Percentiles rank a stretch among this genome's conserved stretches.
These are phyloP conservation scores for Fraxinus latifolia DNA, from an alignment of 305 asterid genomes.

Conservation along the genomic window DNA sequence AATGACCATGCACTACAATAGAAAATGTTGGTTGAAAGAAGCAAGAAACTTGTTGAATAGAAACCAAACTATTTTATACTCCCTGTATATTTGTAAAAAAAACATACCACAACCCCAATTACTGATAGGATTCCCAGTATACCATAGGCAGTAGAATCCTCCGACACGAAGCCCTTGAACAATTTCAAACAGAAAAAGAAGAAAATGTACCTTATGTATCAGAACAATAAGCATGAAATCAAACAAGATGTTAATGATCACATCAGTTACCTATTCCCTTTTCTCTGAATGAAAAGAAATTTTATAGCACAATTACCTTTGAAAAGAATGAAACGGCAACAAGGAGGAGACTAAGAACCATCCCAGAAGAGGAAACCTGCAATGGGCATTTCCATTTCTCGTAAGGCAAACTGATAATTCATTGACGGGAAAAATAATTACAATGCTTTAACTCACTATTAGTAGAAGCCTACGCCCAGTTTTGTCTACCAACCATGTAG, in stretches of 20 bases:
- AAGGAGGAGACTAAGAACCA: slow-evolving; percentile 69
- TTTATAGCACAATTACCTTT: slow-evolving; percentile 45
- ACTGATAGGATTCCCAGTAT: slow-evolving; percentile 67
- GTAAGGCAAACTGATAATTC: slow-evolving; percentile 15
- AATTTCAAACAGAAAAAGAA: slow-evolving; percentile 12
- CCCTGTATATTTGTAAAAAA: slow-evolving; percentile 11
- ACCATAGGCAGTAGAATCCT: slow-evolving; percentile 45
- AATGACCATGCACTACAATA: slow-evolving; percentile 61
- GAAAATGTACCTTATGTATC: slow-evolving; percentile 5
- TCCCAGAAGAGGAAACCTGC: slow-evolving; percentile 79
- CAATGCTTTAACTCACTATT: slow-evolving; percentile 46
- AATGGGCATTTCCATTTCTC: slow-evolving; percentile 11
- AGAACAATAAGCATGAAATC: neutral
- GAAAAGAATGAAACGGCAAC: slow-evolving; percentile 62
- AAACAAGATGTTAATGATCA: neutral
- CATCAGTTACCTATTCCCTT: neutral
- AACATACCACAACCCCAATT: slow-evolving; percentile 76
- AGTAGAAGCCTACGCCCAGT: slow-evolving; percentile 81
- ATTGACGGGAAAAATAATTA: neutral
- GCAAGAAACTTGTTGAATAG: slow-evolving; percentile 14
- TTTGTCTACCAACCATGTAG: slow-evolving; percentile 85
- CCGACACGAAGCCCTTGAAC: slow-evolving; percentile 48
- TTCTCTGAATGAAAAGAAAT: neutral
- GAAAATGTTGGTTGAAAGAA: slow-evolving; percentile 21
- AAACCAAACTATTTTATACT: slow-evolving; percentile 9